Percentiles rank a stretch among this genome's conserved stretches.
Conservation (phyloP, 176 grass and related monocot genomes). For the Dactylis glomerata region DNA sequence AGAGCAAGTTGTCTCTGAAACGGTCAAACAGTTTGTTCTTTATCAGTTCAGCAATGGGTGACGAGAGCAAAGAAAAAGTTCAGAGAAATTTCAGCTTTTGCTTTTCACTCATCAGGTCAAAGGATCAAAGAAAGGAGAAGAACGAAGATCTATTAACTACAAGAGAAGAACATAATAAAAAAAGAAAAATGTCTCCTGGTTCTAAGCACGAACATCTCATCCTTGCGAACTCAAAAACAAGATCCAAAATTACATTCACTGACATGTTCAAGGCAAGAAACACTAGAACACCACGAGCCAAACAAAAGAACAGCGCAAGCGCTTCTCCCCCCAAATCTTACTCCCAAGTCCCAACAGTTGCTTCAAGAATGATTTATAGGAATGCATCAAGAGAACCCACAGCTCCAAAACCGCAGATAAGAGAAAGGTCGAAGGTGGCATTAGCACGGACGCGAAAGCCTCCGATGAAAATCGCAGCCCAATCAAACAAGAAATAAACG, state of each 20-base stretch:
- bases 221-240: background rate
- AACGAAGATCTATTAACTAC: background rate
- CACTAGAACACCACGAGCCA: background rate
- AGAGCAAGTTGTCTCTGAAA: conserved; percentile 34
- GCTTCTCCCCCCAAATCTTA: background rate
- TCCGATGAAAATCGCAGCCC: background rate
- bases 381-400: background rate
- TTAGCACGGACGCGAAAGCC: background rate
- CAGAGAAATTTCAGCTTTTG: conserved; percentile 35
- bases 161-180: background rate
- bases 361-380: background rate
- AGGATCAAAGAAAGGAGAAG: conserved; percentile 14
- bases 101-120: conserved; percentile 29
- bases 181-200: conserved; percentile 3
- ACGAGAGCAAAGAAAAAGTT: conserved; percentile 23
- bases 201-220: background rate
- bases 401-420: background rate
- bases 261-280: background rate
- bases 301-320: background rate
- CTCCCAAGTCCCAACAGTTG: background rate
- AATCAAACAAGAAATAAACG: background rate
- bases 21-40: background rate
- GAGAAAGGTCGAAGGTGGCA: conserved; percentile 9
- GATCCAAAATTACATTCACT: background rate
- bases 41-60: background rate